Conservation (phyloP, 1,284 basidiomycete genomes). For the Trametes versicolor region DNA sequence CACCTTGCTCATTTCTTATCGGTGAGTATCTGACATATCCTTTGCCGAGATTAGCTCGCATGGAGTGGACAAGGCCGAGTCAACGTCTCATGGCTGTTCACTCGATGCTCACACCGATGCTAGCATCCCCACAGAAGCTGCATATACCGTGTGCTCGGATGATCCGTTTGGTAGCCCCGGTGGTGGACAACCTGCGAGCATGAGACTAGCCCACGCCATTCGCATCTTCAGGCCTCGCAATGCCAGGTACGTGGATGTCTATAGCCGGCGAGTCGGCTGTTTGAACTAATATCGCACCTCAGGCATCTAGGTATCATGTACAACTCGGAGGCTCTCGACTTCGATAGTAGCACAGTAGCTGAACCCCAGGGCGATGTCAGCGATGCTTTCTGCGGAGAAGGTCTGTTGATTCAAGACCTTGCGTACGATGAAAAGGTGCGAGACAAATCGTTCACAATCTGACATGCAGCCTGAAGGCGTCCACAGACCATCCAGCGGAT, state of each 20-base stretch:
- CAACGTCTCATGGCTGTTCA: not conserved
- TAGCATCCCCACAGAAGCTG: conserved; percentile 1
- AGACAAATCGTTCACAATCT: not conserved
- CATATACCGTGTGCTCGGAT: not conserved
- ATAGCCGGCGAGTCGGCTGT: not conserved
- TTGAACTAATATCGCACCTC: conserved; percentile 6
- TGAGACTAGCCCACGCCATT: conserved; percentile 64
- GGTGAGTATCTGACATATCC: conserved; percentile 51
- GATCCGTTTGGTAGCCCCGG: not conserved
- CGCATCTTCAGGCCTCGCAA: conserved; percentile 53
- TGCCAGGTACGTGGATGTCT: conserved; percentile 50
- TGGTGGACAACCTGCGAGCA: not conserved
- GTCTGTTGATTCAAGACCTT: conserved; percentile 64
- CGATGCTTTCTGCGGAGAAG: conserved; percentile 42
- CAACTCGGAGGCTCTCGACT: conserved; percentile 58
- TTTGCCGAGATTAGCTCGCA: not conserved
- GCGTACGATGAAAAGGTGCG: conserved; percentile 65
- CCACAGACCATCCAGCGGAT: conserved; percentile 58
- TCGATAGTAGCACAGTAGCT: conserved; percentile 13
- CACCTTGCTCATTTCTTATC: conserved; percentile 76
- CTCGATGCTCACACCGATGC: not conserved
- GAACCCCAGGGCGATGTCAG: not conserved
- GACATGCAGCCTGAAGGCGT: not conserved
- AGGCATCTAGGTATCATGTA: conserved; percentile 67
- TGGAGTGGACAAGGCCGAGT: no score